A percentile compares a stretch with the other conserved stretches of the same genome.
Evolutionary conservation across 768 basidiomycete species (phyloP).

Genomic region (Suillus discolor): DNA sequence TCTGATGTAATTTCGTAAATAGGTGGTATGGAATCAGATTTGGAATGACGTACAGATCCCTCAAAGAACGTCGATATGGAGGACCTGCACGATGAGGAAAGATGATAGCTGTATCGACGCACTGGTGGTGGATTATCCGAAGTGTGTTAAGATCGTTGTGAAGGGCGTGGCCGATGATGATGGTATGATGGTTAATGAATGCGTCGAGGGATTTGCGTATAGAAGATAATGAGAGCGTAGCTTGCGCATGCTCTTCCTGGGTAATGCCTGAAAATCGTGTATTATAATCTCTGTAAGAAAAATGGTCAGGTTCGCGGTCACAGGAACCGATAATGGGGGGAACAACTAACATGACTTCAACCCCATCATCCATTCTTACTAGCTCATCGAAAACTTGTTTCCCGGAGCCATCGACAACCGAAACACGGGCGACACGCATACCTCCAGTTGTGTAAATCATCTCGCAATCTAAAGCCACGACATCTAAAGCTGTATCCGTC

Average conservation of each 20-base stretch:
- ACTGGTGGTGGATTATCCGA: slow-evolving; percentile 80
- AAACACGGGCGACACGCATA: slow-evolving; percentile 87
- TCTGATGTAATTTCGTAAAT: slow-evolving; percentile 41
- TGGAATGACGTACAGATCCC: slow-evolving; percentile 65
- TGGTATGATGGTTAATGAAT: slow-evolving; percentile 77
- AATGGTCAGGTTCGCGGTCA: slow-evolving; percentile 6
- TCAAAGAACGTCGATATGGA: slow-evolving; percentile 77
- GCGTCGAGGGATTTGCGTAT: slow-evolving; percentile 69
- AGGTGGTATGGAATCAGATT: not conserved
- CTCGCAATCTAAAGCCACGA: slow-evolving; percentile 94
- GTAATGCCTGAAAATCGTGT: slow-evolving; percentile 89
- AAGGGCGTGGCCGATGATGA: slow-evolving; percentile 87
- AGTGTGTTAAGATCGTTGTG: slow-evolving; percentile 95
- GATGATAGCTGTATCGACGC: slow-evolving; percentile 85
- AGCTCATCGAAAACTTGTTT: slow-evolving; percentile 79
- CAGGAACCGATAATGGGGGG: slow-evolving; percentile 4
- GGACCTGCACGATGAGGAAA: slow-evolving; percentile 84
- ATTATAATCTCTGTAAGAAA: slow-evolving; percentile 73
- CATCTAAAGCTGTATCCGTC: slow-evolving; percentile 54
- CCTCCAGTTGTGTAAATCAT: slow-evolving; percentile 96
- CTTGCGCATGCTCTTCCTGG: slow-evolving; percentile 55
- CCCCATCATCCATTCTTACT: slow-evolving; percentile 78
- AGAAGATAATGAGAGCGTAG: slow-evolving; percentile 64
- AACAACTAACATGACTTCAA: slow-evolving; percentile 68
- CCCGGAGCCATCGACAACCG: slow-evolving; percentile 80